Evolutionary conservation across 2,329 filamentous ascomycete genomes (phyloP).

Genomic region (Parastagonospora avenae): DNA sequence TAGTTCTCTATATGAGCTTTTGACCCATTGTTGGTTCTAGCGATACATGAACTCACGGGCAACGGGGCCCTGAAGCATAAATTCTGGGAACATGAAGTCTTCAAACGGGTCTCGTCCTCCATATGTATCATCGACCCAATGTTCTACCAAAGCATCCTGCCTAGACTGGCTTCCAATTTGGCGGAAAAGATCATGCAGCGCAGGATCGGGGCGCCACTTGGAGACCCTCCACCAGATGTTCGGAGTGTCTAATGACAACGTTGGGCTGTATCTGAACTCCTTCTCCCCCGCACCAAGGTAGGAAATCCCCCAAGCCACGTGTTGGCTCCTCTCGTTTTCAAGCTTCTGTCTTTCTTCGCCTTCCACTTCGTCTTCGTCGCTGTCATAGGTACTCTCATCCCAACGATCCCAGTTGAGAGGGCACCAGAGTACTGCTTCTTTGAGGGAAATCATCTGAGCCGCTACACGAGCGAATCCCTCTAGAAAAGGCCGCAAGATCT

Average conservation of each 20-base stretch:
- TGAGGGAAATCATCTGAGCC: constrained; percentile 13
- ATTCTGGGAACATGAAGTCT: neutral
- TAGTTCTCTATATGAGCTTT: too few species aligned
- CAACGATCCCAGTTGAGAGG: constrained; percentile 5
- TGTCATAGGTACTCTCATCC: neutral
- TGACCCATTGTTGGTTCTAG: too few species aligned
- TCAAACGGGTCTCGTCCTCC: neutral
- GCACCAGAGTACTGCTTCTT: constrained; percentile 13
- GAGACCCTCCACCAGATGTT: constrained; percentile 11
- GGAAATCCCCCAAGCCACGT: constrained; percentile 12
- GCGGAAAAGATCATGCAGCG: constrained; percentile 10
- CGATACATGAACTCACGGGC: too few species aligned
- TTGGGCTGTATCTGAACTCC: neutral
- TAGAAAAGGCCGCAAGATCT: constrained; percentile 13
- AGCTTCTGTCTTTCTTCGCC: neutral
- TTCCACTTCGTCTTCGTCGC: neutral
- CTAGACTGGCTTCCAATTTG: constrained; percentile 3
- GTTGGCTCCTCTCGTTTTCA: neutral
- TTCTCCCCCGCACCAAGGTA: neutral
- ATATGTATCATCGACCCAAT: constrained; percentile 1
- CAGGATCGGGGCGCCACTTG: constrained; percentile 10
- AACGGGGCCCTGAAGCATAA: too few species aligned
- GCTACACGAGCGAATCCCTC: constrained; percentile 19
- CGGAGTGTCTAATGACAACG: neutral
- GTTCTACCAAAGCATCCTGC: neutral